phyloP scores from a whole-genome alignment of 2,329 filamentous ascomycete species.

The Paraphaeosphaeria minitans region DNA sequence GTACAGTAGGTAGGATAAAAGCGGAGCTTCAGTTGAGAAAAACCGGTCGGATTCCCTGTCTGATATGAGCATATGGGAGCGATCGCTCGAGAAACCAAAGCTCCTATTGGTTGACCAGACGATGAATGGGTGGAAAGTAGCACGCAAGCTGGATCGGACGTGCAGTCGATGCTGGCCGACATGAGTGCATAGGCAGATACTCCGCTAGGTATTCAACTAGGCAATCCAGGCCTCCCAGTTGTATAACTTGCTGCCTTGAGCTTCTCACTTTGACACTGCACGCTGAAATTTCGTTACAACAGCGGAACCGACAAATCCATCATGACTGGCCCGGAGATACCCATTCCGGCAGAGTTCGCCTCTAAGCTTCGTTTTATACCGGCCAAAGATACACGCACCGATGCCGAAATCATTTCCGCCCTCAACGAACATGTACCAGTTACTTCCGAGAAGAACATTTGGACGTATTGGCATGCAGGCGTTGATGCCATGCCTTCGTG shows the following conservation, averaged over 20 bases:
- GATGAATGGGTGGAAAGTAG: too few relatives aligned
- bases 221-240: neutral
- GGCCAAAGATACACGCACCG: slow-evolving; percentile 23
- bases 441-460: slow-evolving; percentile 49
- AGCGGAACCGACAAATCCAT: neutral
- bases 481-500: slow-evolving; percentile 45
- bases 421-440: slow-evolving; percentile 29
- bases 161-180: too few relatives aligned
- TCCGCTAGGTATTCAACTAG: neutral
- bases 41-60: too few relatives aligned
- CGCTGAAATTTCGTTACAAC: neutral
- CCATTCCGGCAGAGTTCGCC: slow-evolving; percentile 23
- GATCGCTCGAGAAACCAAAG: too few relatives aligned
- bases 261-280: neutral
- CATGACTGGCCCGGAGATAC: neutral
- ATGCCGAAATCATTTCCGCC: slow-evolving; percentile 26
- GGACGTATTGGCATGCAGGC: slow-evolving; percentile 50
- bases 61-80: too few relatives aligned
- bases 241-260: neutral
- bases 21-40: too few relatives aligned
- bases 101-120: too few relatives aligned
- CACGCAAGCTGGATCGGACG: too few relatives aligned
- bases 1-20: too few relatives aligned
- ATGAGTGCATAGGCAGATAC: too few relatives aligned
- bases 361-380: slow-evolving; percentile 21